phyloP scores from a whole-genome alignment of 768 basidiomycete genomes.

The Mycena vitilis region DNA sequence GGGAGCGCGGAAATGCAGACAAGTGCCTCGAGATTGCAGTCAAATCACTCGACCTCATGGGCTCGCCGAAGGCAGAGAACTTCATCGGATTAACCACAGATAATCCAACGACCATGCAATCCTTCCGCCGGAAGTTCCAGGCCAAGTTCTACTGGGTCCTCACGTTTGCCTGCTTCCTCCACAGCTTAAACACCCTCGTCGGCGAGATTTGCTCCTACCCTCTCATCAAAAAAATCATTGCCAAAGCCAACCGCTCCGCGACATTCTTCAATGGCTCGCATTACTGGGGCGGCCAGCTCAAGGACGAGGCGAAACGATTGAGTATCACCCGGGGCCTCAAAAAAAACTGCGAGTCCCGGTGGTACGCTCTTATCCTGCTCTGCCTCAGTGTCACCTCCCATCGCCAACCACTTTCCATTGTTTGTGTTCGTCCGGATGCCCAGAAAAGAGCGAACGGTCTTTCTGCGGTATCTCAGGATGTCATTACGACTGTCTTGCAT shows the following conservation, averaged over 20 bases:
- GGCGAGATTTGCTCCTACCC: background rate
- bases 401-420: background rate
- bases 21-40: background rate
- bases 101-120: background rate
- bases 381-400: conserved; percentile 38
- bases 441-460: conserved; percentile 26
- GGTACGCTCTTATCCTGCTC: conserved; percentile 41
- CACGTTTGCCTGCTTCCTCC: background rate
- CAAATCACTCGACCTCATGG: background rate
- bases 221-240: background rate
- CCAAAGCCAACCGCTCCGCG: background rate
- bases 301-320: background rate
- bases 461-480: conserved; percentile 1
- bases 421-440: conserved; percentile 35
- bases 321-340: conserved; percentile 34
- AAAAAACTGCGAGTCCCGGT: conserved; percentile 41
- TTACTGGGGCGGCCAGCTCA: background rate
- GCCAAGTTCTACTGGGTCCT: background rate
- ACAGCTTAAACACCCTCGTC: background rate
- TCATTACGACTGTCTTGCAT: conserved; percentile 4
- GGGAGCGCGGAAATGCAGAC: background rate
- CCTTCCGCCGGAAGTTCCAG: background rate
- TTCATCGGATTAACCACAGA: background rate
- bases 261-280: background rate
- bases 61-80: background rate